Evolutionary conservation across 164 flowering plant species (phyloP).

Genomic region (Platanus orientalis): DNA sequence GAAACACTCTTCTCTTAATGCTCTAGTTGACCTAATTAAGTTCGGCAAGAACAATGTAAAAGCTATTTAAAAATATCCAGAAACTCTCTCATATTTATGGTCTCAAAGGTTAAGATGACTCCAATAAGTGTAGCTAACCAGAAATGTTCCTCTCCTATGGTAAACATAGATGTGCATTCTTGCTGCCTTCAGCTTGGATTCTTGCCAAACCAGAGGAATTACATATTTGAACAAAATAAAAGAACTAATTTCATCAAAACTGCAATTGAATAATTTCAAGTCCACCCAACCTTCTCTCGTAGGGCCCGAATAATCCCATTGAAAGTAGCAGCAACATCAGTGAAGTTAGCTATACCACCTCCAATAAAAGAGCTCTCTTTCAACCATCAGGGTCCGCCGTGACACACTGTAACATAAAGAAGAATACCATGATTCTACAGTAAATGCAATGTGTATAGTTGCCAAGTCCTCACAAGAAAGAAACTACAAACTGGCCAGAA

Average conservation of each 20-base stretch:
- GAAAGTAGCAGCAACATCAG: no score
- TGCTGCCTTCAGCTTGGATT: constrained; percentile 75
- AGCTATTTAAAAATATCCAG: no score
- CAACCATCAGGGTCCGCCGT: constrained; percentile 82
- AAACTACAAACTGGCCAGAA: not conserved
- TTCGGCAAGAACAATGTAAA: no score
- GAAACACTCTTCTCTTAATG: no score
- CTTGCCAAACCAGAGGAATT: constrained; percentile 28
- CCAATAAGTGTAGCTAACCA: no score
- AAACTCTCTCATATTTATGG: no score
- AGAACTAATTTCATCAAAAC: no score
- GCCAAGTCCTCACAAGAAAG: not conserved
- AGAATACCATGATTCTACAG: constrained; percentile 2
- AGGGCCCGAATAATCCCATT: constrained; percentile 80
- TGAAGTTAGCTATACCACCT: constrained; percentile 91
- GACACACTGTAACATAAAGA: constrained; percentile 52
- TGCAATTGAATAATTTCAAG: no score
- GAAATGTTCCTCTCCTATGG: constrained; percentile 54
- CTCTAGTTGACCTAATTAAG: no score
- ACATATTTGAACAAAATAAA: not conserved
- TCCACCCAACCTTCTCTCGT: constrained; percentile 44
- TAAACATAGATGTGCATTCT: constrained; percentile 80
- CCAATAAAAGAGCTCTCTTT: constrained; percentile 85
- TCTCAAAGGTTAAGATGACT: no score
- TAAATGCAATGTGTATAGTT: not conserved